Percentiles rank a stretch among this genome's conserved stretches.
Conservation (phyloP, 1,284 basidiomycete species). For the Ceratobasidium sp. region DNA sequence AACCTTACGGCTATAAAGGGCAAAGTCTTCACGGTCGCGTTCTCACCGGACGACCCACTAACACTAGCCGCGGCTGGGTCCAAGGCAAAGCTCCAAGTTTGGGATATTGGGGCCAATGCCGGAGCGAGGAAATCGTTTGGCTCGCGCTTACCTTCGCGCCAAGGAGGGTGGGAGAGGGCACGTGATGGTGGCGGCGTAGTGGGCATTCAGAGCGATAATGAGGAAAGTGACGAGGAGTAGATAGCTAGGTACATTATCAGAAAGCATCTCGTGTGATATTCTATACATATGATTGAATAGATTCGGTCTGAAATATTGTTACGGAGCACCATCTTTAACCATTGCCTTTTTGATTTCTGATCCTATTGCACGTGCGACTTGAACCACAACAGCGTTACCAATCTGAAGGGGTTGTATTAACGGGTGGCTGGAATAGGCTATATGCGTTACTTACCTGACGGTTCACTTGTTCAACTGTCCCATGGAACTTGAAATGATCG, state of each 20-base stretch:
- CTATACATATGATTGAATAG: background rate
- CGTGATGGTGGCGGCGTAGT: slow-evolving; percentile 20
- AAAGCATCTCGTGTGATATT: no score
- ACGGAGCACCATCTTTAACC: slow-evolving; percentile 11
- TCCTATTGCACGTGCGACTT: slow-evolving; percentile 25
- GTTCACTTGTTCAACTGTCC: slow-evolving; percentile 32
- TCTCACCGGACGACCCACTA: slow-evolving; percentile 92
- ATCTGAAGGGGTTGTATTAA: background rate
- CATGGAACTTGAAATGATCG: slow-evolving; percentile 22
- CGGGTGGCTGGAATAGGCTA: background rate
- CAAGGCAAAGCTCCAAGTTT: slow-evolving; percentile 90
- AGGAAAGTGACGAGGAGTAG: slow-evolving; percentile 17
- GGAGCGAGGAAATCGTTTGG: slow-evolving; percentile 81
- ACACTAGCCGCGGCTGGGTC: slow-evolving; percentile 94
- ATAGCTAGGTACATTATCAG: no score
- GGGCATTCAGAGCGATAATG: slow-evolving; percentile 9
- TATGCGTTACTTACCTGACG: slow-evolving; percentile 17
- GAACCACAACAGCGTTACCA: slow-evolving; percentile 28
- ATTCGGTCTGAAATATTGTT: background rate
- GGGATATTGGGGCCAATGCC: slow-evolving; percentile 84
- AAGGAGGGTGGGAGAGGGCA: slow-evolving; percentile 34
- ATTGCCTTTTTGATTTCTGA: slow-evolving; percentile 37
- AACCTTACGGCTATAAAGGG: slow-evolving; percentile 60
- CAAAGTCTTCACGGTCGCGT: slow-evolving; percentile 89
- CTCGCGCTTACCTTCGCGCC: slow-evolving; percentile 64